Percentiles rank a stretch among this genome's conserved stretches.
These are phyloP conservation scores for Triticum timopheevii DNA, from an alignment of 176 grass and related monocot genomes.

Conservation along the genomic window DNA sequence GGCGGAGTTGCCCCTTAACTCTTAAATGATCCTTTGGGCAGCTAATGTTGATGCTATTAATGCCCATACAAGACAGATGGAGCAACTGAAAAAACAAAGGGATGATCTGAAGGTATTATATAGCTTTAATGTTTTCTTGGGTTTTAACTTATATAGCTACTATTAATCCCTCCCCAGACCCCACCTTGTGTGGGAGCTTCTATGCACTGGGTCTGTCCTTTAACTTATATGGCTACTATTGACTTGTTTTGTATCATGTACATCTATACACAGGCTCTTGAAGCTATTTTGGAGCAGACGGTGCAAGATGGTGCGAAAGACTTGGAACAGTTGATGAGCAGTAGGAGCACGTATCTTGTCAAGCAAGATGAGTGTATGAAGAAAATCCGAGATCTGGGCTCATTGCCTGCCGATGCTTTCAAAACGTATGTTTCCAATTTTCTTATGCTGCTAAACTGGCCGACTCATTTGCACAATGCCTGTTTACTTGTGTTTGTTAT, in stretches of 20 bases:
- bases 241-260: slow-evolving; percentile 14
- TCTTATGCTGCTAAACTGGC: slow-evolving; percentile 6
- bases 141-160: slow-evolving; percentile 1
- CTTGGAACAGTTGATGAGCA: slow-evolving; percentile 85
- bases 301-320: slow-evolving; percentile 81
- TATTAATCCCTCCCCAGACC: no score
- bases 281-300: slow-evolving; percentile 73
- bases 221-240: no score
- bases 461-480: neutral
- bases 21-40: slow-evolving; percentile 33
- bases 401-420: slow-evolving; percentile 92
- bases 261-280: slow-evolving; percentile 56
- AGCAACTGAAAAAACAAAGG: slow-evolving; percentile 65
- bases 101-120: slow-evolving; percentile 72
- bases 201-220: no score
- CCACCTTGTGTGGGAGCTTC: no score
- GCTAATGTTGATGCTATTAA: slow-evolving; percentile 67
- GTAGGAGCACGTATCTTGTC: slow-evolving; percentile 65
- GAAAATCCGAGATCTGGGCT: slow-evolving; percentile 95
- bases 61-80: slow-evolving; percentile 60
- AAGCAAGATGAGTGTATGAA: slow-evolving; percentile 97
- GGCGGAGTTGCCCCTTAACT: neutral
- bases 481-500: neutral
- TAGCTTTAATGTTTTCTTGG: neutral
- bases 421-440: slow-evolving; percentile 59